Evolutionary conservation across 345 rosid genomes (phyloP), one percentile per base, ranked within the genome.

Genomic region (Hibiscus syriacus): DNA sequence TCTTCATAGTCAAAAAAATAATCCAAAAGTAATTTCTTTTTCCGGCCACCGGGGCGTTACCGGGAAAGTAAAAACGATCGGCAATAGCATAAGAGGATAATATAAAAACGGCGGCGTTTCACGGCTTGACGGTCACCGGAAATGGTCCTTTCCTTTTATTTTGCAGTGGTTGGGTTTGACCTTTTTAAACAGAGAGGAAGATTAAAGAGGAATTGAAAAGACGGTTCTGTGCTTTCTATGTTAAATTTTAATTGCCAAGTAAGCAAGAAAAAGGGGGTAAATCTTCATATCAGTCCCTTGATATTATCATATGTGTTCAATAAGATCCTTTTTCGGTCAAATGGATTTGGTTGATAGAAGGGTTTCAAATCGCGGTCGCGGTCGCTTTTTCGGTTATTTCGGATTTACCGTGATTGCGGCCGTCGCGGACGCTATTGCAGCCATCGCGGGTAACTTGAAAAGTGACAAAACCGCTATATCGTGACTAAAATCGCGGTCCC

Each of bases 1-100:
- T 82, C 88, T 86, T 90, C 97, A 90, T 90, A 90, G 73, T 90
- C 77, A 57, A 70, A 20, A n/a, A 63, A 25, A 38, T 48, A 57
- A 23, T 5, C 25, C 61, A 25, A 62, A 23, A 11, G 10, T 55
- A 29, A 19, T 68, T 27, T 59, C 73, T 43, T 55, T 60, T 67
- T 13, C 90, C 88, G 79, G 81, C 77, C 81, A 80, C 92, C 85
- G 83, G 82, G 74, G 71, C 73, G 76, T 68, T 63, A 74, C 88
- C 90, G 85, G 88, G 67, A 79, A 78, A 56, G 34, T 62, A 19
- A 57, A 45, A 30, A 45, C 77, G 82, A 86, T 80, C 82, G 79
- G 73, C 70, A 67, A 77, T 77, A 55, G 90, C 90, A 84, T 83
- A 83, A 53, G 78, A 70, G 34, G 43, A 45, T 5, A 59, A 11